Percentiles rank a stretch among this genome's conserved stretches.
These are phyloP conservation scores for Periconia macrospinosa DNA, from an alignment of 2,329 filamentous ascomycete genomes.

Conservation along the genomic window DNA sequence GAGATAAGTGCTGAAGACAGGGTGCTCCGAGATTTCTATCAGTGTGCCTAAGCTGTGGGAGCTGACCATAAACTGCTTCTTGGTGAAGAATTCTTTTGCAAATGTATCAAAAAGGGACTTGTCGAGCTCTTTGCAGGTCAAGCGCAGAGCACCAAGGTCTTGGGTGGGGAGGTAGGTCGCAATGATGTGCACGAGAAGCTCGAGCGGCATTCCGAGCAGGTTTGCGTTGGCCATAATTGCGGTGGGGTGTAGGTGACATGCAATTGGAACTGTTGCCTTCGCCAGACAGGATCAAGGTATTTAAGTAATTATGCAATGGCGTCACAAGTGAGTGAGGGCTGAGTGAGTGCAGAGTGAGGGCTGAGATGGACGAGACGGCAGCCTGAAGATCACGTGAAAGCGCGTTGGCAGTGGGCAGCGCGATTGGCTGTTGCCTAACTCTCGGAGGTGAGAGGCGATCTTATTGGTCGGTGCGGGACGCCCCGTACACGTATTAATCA, in stretches of 20 bases:
- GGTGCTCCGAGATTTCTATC: constrained; percentile 45
- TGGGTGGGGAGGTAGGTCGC: constrained; percentile 53
- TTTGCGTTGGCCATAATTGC: constrained; percentile 21
- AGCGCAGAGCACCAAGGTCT: constrained; percentile 59
- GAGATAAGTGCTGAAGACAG: constrained; percentile 43
- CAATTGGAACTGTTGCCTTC: not conserved
- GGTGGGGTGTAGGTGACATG: too few species aligned
- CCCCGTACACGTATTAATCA: not conserved
- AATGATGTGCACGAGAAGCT: constrained; percentile 60
- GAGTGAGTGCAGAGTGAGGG: too few species aligned
- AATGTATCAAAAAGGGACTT: constrained; percentile 58
- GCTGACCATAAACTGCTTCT: constrained; percentile 60
- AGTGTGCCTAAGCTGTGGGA: constrained; percentile 59
- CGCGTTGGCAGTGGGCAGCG: not conserved
- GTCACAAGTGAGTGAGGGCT: too few species aligned
- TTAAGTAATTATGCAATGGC: not conserved
- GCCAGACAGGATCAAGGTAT: not conserved
- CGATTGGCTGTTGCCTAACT: not conserved
- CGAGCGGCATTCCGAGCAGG: constrained; percentile 53
- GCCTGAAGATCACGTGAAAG: not conserved
- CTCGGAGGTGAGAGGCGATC: not conserved
- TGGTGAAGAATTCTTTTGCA: constrained; percentile 64
- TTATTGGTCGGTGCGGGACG: too few species aligned
- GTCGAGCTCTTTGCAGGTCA: constrained; percentile 60
- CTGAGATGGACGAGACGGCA: too few species aligned